Conservation (phyloP, 2,329 filamentous ascomycete species). For the Stagonosporopsis cucurbitacearum region DNA sequence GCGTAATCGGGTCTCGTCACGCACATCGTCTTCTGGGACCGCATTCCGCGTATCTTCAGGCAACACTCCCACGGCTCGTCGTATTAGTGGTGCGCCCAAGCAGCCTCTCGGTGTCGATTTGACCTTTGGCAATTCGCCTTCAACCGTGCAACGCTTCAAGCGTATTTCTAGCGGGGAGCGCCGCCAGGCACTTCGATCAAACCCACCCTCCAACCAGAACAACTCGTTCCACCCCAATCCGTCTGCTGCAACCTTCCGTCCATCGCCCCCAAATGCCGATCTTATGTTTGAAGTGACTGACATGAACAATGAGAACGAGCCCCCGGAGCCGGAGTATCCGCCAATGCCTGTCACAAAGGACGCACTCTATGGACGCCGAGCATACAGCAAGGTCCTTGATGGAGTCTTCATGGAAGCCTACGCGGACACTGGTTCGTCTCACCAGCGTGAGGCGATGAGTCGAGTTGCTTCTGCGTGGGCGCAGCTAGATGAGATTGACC, state of each 20-base stretch:
- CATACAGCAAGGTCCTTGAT: constrained; percentile 83
- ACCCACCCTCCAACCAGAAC: constrained; percentile 29
- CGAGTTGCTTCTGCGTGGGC: constrained; percentile 86
- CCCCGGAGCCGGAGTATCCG: constrained; percentile 58
- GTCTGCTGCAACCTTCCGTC: constrained; percentile 46
- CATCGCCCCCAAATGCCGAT: constrained; percentile 42
- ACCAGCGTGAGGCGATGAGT: constrained; percentile 84
- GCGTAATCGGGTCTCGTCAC: constrained; percentile 38
- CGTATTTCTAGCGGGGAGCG: constrained; percentile 74
- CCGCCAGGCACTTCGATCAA: constrained; percentile 40
- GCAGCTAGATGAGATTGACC: constrained; percentile 82
- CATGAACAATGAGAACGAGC: constrained; percentile 67
- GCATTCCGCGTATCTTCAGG: constrained; percentile 45
- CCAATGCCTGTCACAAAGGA: constrained; percentile 71
- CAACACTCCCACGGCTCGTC: constrained; percentile 53
- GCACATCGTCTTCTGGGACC: constrained; percentile 50
- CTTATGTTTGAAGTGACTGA: constrained; percentile 66
- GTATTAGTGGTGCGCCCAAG: constrained; percentile 58
- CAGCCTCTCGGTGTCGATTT: constrained; percentile 87
- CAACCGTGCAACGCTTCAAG: constrained; percentile 89
- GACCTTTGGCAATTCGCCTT: constrained; percentile 91
- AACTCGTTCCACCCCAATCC: constrained; percentile 45
- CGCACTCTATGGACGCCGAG: constrained; percentile 77
- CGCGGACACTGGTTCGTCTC: constrained; percentile 72
- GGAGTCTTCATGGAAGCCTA: constrained; percentile 84